phyloP scores from a whole-genome alignment of 148 eudicot genomes.

The Nyssa sinensis region DNA sequence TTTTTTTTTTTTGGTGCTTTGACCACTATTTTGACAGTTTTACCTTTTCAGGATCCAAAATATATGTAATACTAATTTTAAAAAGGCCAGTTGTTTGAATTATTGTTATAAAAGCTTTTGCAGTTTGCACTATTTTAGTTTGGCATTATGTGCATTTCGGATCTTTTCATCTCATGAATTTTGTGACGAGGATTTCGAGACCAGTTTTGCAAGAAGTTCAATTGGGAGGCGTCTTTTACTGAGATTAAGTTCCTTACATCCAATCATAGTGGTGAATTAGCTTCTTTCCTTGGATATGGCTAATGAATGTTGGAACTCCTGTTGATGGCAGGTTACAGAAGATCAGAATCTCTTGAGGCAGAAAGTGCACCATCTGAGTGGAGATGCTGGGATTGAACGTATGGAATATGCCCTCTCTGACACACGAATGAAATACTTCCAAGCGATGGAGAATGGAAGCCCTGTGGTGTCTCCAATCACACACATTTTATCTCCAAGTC shows the following conservation, averaged over 20 bases:
- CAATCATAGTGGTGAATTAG: too few species aligned
- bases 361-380: conserved; percentile 79
- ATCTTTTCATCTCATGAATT: too few species aligned
- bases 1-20: neutral
- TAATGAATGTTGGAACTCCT: conserved; percentile 15
- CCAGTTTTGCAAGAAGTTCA: neutral
- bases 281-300: neutral
- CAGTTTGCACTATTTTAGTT: neutral
- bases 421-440: conserved; percentile 61
- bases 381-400: conserved; percentile 79
- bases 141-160: neutral
- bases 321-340: conserved; percentile 57
- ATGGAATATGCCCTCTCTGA: conserved; percentile 81
- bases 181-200: neutral
- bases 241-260: neutral
- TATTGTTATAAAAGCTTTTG: too few species aligned
- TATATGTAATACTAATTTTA: neutral
- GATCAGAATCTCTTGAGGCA: conserved; percentile 86
- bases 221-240: neutral
- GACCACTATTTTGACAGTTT: neutral
- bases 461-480: conserved; percentile 56
- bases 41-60: neutral
- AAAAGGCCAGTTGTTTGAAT: too few species aligned
- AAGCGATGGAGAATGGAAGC: conserved; percentile 58
- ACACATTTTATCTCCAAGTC: conserved; percentile 51